phyloP scores from a whole-genome alignment of 805 yeast genomes.

The Candida endomychidarum region DNA sequence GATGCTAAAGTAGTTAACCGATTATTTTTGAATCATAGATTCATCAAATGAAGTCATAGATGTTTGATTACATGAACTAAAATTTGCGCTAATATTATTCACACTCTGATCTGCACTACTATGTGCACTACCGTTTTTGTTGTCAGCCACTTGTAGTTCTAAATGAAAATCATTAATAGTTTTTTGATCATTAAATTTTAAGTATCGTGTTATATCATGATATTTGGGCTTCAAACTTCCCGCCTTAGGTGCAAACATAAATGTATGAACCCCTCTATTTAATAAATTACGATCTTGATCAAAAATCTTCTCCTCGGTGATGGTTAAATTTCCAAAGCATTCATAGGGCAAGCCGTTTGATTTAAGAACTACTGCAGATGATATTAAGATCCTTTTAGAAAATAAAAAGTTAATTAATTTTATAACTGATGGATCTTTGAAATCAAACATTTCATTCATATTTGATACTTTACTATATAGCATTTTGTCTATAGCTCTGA shows the following conservation, averaged over 20 bases:
- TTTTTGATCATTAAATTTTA: not conserved
- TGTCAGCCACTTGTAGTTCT: not conserved
- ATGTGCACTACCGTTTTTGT: too few relatives aligned
- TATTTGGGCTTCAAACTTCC: not conserved
- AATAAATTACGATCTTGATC: not conserved
- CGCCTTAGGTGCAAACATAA: slow-evolving; percentile 1
- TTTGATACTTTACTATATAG: not conserved
- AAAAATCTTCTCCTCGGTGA: not conserved
- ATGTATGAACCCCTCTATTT: not conserved
- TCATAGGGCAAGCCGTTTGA: not conserved
- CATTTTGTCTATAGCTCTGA: slow-evolving; percentile 6
- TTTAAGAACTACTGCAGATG: not conserved
- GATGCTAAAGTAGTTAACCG: too few relatives aligned
- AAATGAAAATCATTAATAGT: not conserved
- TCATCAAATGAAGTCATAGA: too few relatives aligned
- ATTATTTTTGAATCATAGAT: too few relatives aligned
- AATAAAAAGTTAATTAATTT: not conserved
- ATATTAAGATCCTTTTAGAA: not conserved
- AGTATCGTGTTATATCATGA: not conserved
- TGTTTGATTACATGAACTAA: too few relatives aligned
- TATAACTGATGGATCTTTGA: not conserved
- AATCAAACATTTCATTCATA: not conserved
- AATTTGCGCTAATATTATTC: too few relatives aligned
- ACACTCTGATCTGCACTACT: too few relatives aligned
- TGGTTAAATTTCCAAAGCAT: not conserved